Conservation (phyloP, 768 basidiomycete species). For the Pulveroboletus sp. region DNA sequence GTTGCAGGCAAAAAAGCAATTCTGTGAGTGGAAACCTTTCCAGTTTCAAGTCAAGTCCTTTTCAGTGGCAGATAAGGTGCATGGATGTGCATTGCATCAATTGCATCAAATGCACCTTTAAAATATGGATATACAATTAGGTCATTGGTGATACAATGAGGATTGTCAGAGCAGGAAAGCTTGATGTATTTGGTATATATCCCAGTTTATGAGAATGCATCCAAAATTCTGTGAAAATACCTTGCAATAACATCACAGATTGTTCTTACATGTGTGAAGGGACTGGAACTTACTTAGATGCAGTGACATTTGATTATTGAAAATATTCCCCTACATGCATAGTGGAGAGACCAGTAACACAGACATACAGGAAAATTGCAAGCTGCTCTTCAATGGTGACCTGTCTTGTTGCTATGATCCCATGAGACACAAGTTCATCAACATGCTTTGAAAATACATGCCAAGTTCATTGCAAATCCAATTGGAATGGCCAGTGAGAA, state of each 20-base stretch:
- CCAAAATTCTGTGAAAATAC: not conserved
- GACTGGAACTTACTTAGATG: too few relatives aligned
- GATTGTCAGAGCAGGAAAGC: not conserved
- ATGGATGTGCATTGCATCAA: not conserved
- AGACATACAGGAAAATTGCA: too few relatives aligned
- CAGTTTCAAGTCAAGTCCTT: not conserved
- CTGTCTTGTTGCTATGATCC: not conserved
- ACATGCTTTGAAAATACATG: not conserved
- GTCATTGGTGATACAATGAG: not conserved
- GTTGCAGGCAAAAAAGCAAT: not conserved
- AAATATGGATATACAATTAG: not conserved
- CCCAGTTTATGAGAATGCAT: not conserved
- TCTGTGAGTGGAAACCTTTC: not conserved
- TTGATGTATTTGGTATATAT: not conserved
- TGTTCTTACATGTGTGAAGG: not conserved
- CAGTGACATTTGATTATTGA: too few relatives aligned
- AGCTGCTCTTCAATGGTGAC: not conserved
- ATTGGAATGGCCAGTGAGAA: not conserved
- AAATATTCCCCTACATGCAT: too few relatives aligned
- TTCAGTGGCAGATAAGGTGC: not conserved
- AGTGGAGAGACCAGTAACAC: too few relatives aligned
- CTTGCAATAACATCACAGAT: not conserved
- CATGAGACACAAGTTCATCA: not conserved
- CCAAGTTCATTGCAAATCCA: not conserved
- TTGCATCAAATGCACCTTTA: not conserved